Evolutionary conservation across 176 grass and related monocot species (phyloP), one percentile per base, ranked within the genome.

Genomic region (Chloris gayana): DNA sequence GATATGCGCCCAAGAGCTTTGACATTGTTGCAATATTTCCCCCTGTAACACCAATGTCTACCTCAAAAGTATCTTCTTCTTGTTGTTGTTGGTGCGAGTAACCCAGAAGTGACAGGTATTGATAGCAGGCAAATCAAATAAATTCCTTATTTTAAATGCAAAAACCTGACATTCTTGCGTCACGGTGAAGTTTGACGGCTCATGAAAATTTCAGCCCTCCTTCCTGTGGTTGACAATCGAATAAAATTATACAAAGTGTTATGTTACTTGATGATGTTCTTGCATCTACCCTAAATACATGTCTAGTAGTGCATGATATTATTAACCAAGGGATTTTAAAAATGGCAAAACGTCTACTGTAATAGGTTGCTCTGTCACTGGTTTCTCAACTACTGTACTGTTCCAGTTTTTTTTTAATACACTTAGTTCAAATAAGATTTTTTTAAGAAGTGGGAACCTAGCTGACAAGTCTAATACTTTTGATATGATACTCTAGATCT

Each of bases 21-120:
- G 74, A 85, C 41, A 50, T 39, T 78, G 54, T 38, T 61, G 50
- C 35, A 24, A 14, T 78, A 64, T 31, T 51, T 84, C 63, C 39
- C 14, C 82, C 65, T 59, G n/a, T 30, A 41, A 18, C 30, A 38
- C 37, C 7, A 30, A 51, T 44, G 19, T 78, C 31, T 44, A 59
- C 34, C 27, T 32, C 1, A 58, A 57, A 44, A 42, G 10, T 24
- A 57, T 24, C 13, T 44, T 5, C 19, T n/a, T 53, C 1, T 53
- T 53, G 1, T 42, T 41, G 9, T 42, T 11, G 41, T 42, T 42
- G 41, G 41, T 19, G 21, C 15, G 14, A 66, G 4, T 35, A n/a
- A 22, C 18, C 8, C n/a, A 11, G 18, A 0, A 37, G 67, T 31
- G 54, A 38, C 54, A 49, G 2, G 27, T 37, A 47, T 4, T 32